These are phyloP conservation scores for Rutstroemia sp. DNA, from an alignment of 2,329 filamentous ascomycete species.

Conservation along the genomic window DNA sequence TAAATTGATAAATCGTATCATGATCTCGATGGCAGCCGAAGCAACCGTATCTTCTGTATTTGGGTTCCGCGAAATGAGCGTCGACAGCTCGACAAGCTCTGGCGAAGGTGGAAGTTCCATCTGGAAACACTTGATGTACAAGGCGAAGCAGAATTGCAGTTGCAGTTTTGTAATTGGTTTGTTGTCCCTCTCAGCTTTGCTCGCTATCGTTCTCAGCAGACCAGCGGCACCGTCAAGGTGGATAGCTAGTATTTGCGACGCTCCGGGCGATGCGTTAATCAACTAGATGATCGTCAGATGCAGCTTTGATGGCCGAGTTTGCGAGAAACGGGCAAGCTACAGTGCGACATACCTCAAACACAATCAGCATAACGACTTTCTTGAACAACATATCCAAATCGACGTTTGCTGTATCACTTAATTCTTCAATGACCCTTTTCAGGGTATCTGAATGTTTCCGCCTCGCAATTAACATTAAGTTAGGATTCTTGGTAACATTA, in stretches of 20 bases:
- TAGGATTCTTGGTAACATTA: slow-evolving; percentile 29
- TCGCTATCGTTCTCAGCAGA: slow-evolving; percentile 15
- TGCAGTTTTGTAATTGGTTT: background rate
- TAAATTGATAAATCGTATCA: slow-evolving; percentile 14
- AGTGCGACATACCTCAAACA: slow-evolving; percentile 35
- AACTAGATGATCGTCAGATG: background rate
- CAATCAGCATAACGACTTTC: slow-evolving; percentile 43
- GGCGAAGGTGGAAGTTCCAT: background rate
- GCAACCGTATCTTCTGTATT: background rate
- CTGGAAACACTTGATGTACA: background rate
- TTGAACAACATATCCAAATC: slow-evolving; percentile 46
- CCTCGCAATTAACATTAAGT: slow-evolving; percentile 40
- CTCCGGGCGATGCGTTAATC: slow-evolving; percentile 15
- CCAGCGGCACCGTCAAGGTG: slow-evolving; percentile 19
- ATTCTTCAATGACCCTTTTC: slow-evolving; percentile 38
- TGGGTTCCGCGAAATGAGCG: background rate
- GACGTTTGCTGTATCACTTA: slow-evolving; percentile 36
- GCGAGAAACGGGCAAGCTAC: background rate
- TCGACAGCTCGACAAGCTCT: background rate
- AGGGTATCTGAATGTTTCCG: slow-evolving; percentile 44
- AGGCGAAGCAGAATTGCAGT: background rate
- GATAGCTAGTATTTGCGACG: slow-evolving; percentile 10
- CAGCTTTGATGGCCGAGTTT: no score
- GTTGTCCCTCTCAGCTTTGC: background rate
- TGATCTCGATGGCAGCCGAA: slow-evolving; percentile 1